Evolutionary conservation across 805 yeast genomes (phyloP).

Genomic region (Kodamaea jinghongensis): DNA sequence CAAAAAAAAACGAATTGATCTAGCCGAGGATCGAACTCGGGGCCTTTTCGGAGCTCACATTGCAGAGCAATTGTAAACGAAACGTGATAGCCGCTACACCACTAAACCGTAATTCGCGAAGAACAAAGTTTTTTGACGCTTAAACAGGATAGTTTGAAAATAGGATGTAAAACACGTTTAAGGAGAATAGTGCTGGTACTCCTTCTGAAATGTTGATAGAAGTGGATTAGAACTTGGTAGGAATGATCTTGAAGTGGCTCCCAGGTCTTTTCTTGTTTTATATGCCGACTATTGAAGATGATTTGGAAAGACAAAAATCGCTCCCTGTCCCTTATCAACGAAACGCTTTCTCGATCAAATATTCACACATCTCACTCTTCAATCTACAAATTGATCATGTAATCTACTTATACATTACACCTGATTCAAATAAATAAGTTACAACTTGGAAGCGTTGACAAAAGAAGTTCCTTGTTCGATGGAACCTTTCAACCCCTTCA

Average conservation of each 20-base stretch:
- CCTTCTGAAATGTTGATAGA: too few species aligned
- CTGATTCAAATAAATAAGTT: slow-evolving; percentile 5
- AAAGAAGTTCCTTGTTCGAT: slow-evolving; percentile 41
- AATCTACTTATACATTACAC: background rate
- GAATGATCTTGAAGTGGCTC: too few species aligned
- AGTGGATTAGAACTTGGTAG: too few species aligned
- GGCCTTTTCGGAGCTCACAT: slow-evolving; percentile 41
- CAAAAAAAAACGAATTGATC: slow-evolving; percentile 21
- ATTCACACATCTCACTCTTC: background rate
- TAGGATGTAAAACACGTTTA: too few species aligned
- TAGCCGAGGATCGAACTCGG: slow-evolving; percentile 47
- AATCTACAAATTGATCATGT: background rate
- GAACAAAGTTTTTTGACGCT: too few species aligned
- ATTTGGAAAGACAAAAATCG: too few species aligned
- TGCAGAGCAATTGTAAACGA: slow-evolving; percentile 37
- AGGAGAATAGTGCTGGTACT: too few species aligned
- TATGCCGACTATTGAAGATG: too few species aligned
- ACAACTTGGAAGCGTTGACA: slow-evolving; percentile 39
- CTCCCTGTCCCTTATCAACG: too few species aligned
- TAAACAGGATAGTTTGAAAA: too few species aligned
- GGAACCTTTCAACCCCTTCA: slow-evolving; percentile 37
- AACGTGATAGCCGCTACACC: slow-evolving; percentile 45
- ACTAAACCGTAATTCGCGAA: slow-evolving; percentile 24
- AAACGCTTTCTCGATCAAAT: background rate
- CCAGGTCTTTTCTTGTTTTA: too few species aligned